Base-by-base conservation (phyloP, 2,329 filamentous ascomycete species). In the Graphilbum sp. region DNA sequence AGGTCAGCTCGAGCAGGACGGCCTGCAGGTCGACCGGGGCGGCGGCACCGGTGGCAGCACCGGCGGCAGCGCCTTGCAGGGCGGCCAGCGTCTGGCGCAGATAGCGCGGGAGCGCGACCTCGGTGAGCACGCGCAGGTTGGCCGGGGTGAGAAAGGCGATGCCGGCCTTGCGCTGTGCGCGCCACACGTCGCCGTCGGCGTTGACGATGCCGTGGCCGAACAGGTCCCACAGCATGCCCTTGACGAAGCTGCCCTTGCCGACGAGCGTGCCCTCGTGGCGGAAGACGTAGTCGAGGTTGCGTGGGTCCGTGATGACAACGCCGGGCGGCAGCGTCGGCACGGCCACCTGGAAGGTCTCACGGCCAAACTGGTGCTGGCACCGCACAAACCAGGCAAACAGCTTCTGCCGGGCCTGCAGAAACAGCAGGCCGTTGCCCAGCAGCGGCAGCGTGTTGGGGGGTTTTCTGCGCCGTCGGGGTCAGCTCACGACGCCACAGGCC, bases 201-300 rank as follows among this genome's bases (percentile, higher is more conserved):
- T 79, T 79, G 53, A 79, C 76, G 46, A 79, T 79, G 20, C 75
- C 75, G 45, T 73, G 62, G 2, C 71, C 75, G 43, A 79, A 79
- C 0, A 79, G 54, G 48, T 78, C 74, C 62, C 67, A 68, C 0
- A 72, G 68, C 29, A 72, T 62, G 16, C 57, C 54, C 45, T 70
- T 73, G 48, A 79, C 71, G 44, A 79, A 76, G 2, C 62, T 57
- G 13, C 75, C 75, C 48, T 79, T 79, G 34, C 64, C 59, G 47
- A 79, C 76, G 18, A 43, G 41, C 12, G 70, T 52, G 11, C 61
- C 64, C 48, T 77, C 72, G 42, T 75, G 63, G 50, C 67, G 72
- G 47, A 78, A 67, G 23, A 79, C 64, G 45, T 63, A 77, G 25
- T 78, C 75, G 1, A 79, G 60, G 44, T 74, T 75, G 40, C 56